Conservation (phyloP, 1,284 basidiomycete genomes). For the Lentinula novae-zelandiae region DNA sequence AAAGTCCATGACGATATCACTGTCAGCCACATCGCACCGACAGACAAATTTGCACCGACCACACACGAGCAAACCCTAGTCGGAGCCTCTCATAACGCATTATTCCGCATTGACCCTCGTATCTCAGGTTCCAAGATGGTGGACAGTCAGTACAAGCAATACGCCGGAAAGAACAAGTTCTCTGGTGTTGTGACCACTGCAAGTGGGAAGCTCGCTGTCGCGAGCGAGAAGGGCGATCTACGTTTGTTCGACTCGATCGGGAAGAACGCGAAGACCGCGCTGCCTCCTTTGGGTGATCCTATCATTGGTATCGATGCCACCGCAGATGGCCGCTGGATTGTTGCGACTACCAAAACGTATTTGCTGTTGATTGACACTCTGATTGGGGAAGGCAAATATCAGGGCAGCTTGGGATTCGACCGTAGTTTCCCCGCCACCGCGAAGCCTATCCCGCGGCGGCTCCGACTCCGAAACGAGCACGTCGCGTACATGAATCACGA, state of each 20-base stretch:
- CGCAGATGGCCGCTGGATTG: constrained; percentile 90
- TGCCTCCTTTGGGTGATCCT: constrained; percentile 93
- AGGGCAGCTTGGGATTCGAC: constrained; percentile 89
- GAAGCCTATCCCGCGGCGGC: constrained; percentile 87
- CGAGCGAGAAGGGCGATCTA: constrained; percentile 96
- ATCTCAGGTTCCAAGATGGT: constrained; percentile 90
- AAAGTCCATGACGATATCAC: constrained; percentile 88
- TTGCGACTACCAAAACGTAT: constrained; percentile 96
- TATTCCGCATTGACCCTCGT: constrained; percentile 98
- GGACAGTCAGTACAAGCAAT: constrained; percentile 95
- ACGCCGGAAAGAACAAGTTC: constrained; percentile 93
- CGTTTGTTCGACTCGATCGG: constrained; percentile 94
- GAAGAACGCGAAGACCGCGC: constrained; percentile 99
- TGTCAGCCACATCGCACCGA: constrained; percentile 88
- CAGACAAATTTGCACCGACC: constrained; percentile 93
- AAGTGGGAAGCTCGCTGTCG: constrained; percentile 86
- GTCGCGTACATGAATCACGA: constrained; percentile 92
- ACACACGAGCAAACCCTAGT: constrained; percentile 92
- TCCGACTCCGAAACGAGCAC: constrained; percentile 91
- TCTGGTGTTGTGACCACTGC: constrained; percentile 90
- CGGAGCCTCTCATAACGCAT: constrained; percentile 88
- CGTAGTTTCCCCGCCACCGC: constrained; percentile 92
- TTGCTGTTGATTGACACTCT: constrained; percentile 93
- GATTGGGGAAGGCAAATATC: constrained; percentile 88
- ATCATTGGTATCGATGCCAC: constrained; percentile 96